Evolutionary conservation across 345 rosid genomes (phyloP).

Genomic region (Euphorbia tirucalli): DNA sequence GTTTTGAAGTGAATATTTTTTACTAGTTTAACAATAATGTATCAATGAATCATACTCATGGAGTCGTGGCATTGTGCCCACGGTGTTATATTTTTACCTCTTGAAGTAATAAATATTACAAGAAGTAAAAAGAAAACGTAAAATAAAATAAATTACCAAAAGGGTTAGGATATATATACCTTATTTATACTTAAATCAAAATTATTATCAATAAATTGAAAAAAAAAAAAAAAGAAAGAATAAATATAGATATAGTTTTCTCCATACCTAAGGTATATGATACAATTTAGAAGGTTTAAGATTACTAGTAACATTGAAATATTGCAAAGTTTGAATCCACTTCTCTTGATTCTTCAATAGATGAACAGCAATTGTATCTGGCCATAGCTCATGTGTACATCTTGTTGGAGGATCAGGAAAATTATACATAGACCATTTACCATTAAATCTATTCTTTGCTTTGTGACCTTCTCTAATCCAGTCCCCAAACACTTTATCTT

Average conservation of each 20-base stretch:
- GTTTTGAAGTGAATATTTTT: too few relatives aligned
- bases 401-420: slow-evolving; percentile 53
- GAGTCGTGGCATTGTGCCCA: too few relatives aligned
- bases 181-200: background rate
- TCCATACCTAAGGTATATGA: slow-evolving; percentile 44
- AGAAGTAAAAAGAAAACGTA: background rate
- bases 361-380: slow-evolving; percentile 70
- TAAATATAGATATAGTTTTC: background rate
- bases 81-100: background rate
- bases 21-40: too few relatives aligned
- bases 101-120: background rate
- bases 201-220: background rate
- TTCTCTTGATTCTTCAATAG: slow-evolving; percentile 72
- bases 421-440: slow-evolving; percentile 89
- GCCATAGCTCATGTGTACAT: slow-evolving; percentile 85
- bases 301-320: slow-evolving; percentile 59
- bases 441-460: slow-evolving; percentile 63
- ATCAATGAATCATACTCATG: too few relatives aligned
- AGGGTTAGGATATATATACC: background rate
- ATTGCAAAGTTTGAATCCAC: slow-evolving; percentile 66
- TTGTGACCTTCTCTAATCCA: slow-evolving; percentile 71
- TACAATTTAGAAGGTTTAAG: slow-evolving; percentile 84
- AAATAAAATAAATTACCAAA: too few relatives aligned
- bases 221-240: too few relatives aligned
- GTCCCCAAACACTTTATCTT: slow-evolving; percentile 64